Conservation (phyloP, 2,329 filamentous ascomycete genomes). For the Pseudogymnoascus sp. region DNA sequence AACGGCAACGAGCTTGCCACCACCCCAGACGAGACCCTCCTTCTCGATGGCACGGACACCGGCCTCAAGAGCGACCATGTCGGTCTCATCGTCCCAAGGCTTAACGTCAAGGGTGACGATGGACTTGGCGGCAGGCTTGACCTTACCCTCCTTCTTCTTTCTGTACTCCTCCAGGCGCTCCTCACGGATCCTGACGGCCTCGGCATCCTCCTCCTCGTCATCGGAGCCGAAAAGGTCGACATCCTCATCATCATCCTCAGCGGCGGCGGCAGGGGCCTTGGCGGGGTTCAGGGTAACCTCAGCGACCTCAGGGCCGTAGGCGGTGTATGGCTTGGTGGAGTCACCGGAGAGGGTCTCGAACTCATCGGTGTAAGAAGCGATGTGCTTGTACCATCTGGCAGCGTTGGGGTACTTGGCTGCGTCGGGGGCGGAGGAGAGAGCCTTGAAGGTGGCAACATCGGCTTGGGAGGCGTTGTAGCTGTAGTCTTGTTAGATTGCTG, state of each 20-base stretch:
- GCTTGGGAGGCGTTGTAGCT: conserved; percentile 68
- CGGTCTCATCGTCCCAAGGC: conserved; percentile 97
- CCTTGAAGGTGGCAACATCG: conserved; percentile 94
- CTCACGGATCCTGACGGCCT: conserved; percentile 75
- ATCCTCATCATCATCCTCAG: conserved; percentile 70
- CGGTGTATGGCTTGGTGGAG: conserved; percentile 76
- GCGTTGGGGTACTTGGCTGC: conserved; percentile 86
- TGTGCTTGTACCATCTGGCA: conserved; percentile 98
- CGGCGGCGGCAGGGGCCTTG: conserved; percentile 64
- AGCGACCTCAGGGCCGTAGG: conserved; percentile 78
- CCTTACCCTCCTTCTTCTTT: conserved; percentile 93
- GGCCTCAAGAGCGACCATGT: conserved; percentile 74
- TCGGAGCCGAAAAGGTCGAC: conserved; percentile 91
- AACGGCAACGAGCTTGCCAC: conserved; percentile 77
- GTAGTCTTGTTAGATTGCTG: conserved; percentile 24
- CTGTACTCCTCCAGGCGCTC: conserved; percentile 88
- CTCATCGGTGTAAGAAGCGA: conserved; percentile 84
- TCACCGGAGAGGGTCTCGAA: conserved; percentile 88
- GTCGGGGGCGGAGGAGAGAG: conserved; percentile 65
- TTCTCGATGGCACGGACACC: conserved; percentile 76
- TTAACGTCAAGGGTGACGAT: conserved; percentile 94
- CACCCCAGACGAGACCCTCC: conserved; percentile 96
- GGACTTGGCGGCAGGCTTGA: conserved; percentile 90
- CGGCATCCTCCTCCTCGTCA: conserved; percentile 88
- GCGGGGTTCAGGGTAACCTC: conserved; percentile 78